Evolutionary conservation across 345 rosid species (phyloP), one percentile per base, ranked within the genome.

Genomic region (Hypericum androsaemum): DNA sequence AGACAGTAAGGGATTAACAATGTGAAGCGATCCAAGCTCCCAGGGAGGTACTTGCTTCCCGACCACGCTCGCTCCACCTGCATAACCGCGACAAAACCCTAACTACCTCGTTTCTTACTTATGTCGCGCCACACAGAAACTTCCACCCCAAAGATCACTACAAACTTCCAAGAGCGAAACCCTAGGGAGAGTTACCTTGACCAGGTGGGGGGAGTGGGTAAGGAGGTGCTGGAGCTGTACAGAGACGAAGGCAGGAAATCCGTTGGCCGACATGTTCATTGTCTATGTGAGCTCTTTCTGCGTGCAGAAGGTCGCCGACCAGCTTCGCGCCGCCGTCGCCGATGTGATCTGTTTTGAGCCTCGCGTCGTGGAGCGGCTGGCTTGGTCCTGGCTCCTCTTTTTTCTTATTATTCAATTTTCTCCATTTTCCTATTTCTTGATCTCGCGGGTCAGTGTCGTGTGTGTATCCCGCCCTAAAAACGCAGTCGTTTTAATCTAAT

Each of bases 51-150:
- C 67, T 77, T 81, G 73, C 80, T 79, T 13, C 98, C 97, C 1
- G 94, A 88, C 82, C 89, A 68, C 7, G 65, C 77, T 69, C 81
- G 88, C 57, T 85, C 98, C 49, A 92, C 74, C 98, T 92, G 72
- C 42, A 70, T 22, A 22, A 22, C 32, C 32, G 32, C 2, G 1
- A 22, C 32, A 1, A 1, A 22, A 22, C 32, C 32, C 32, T 22
- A 62, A 67, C 2, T 12, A 12, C 39, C 46, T 22, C 32, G 55
- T n/a, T n/a, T n/a, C n/a, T n/a, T n/a, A n/a, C n/a, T n/a, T n/a
- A n/a, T n/a, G n/a, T n/a, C n/a, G n/a, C n/a, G n/a, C n/a, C n/a
- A 55, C 32, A 22, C 32, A 22, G 4, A 22, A 22, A 22, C 32
- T 6, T 16, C 47, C 42, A 50, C 7, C 49, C 8, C n/a, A 12